These are phyloP conservation scores for Iris macrosiphon DNA, from an alignment of 106 monocot species.

Conservation along the genomic window DNA sequence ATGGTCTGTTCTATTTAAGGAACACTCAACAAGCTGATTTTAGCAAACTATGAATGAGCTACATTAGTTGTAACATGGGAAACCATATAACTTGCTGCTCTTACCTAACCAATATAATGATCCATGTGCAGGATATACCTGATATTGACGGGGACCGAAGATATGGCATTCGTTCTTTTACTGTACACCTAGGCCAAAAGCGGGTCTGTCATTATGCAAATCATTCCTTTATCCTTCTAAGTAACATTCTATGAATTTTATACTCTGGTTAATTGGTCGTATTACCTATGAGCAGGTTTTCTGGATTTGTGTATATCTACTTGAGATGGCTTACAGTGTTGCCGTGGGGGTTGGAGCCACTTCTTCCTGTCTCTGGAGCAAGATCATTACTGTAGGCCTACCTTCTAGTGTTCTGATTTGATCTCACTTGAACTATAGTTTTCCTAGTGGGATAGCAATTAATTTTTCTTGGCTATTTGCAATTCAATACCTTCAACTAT, in stretches of 20 bases:
- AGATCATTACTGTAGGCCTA: slow-evolving; percentile 54
- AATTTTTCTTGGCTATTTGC: too few species aligned
- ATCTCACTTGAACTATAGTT: too few species aligned
- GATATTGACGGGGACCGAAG: slow-evolving; percentile 92
- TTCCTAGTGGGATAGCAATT: too few species aligned
- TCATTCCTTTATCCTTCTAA: not conserved
- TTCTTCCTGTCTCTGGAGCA: slow-evolving; percentile 82
- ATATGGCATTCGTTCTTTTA: slow-evolving; percentile 92
- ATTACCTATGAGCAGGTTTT: slow-evolving; percentile 55
- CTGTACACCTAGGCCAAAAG: slow-evolving; percentile 81
- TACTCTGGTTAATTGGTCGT: not conserved
- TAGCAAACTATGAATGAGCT: too few species aligned
- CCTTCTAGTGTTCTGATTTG: too few species aligned
- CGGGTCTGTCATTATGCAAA: slow-evolving; percentile 26
- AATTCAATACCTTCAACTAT: too few species aligned
- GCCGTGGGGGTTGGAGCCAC: slow-evolving; percentile 63
- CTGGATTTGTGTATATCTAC: slow-evolving; percentile 88
- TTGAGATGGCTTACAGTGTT: slow-evolving; percentile 78
- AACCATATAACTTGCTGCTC: not conserved
- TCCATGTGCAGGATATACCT: slow-evolving; percentile 81
- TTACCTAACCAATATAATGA: not conserved
- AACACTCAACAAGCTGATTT: not conserved
- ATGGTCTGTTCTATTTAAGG: not conserved
- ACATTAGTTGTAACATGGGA: too few species aligned
- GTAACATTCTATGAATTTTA: not conserved